A percentile compares a stretch with the other conserved stretches of the same genome.
Evolutionary conservation across 2,329 filamentous ascomycete genomes (phyloP).

Genomic region (Clonostachys rhizophaga): DNA sequence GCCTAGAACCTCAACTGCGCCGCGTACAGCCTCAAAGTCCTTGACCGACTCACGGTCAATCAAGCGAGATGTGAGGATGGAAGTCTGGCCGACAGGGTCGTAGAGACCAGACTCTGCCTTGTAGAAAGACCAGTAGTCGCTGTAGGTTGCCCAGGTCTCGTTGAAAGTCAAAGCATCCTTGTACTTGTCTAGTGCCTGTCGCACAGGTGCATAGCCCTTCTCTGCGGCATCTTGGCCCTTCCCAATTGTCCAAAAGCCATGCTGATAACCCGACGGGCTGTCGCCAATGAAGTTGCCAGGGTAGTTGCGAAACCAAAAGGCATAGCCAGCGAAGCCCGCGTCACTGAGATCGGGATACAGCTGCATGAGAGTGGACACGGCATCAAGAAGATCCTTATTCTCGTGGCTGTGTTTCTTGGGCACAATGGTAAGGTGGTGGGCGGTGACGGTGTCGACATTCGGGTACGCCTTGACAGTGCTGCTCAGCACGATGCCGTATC

Average conservation of each 20-base stretch:
- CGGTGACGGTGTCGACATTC: conserved; percentile 13
- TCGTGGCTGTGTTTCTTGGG: conserved; percentile 10
- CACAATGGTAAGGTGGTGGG: conserved; percentile 13
- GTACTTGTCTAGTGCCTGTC: conserved; percentile 8
- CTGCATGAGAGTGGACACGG: conserved; percentile 18
- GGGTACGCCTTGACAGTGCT: conserved; percentile 34
- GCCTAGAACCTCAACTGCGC: conserved; percentile 15
- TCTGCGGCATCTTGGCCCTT: conserved; percentile 14
- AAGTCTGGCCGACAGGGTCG: conserved; percentile 12
- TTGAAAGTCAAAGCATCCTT: conserved; percentile 11
- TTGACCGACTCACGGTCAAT: conserved; percentile 12
- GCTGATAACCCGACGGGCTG: conserved; percentile 16
- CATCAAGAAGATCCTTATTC: conserved; percentile 15
- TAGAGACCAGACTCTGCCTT: conserved; percentile 12
- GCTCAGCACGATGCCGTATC: conserved; percentile 26
- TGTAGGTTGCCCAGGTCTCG: conserved; percentile 12
- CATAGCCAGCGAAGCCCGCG: conserved; percentile 19
- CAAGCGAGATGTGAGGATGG: conserved; percentile 17
- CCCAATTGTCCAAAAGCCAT: conserved; percentile 18
- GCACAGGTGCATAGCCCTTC: conserved; percentile 9
- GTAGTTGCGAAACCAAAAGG: conserved; percentile 16
- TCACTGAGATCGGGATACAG: conserved; percentile 20
- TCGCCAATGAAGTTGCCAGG: conserved; percentile 12
- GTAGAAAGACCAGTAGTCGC: conserved; percentile 21
- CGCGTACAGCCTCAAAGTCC: conserved; percentile 8